Percentiles rank a stretch among this genome's conserved stretches.
These are phyloP conservation scores for Sanghuangporus weigelae DNA, from an alignment of 1,284 basidiomycete species.

Conservation along the genomic window DNA sequence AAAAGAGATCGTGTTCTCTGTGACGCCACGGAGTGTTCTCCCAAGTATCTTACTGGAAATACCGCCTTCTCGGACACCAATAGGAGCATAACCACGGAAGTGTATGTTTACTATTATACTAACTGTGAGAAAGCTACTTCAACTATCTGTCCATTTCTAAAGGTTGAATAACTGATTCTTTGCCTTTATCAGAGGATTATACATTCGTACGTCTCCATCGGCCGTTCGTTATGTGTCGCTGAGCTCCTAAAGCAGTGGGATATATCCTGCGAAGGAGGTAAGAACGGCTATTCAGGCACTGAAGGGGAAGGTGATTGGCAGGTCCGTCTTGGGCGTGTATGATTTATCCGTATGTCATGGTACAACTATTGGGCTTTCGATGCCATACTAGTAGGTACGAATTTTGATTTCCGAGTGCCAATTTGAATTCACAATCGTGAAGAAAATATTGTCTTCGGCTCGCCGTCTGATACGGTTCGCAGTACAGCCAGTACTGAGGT, in stretches of 20 bases:
- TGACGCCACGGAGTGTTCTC: too few relatives aligned
- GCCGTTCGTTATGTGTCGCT: constrained; percentile 34
- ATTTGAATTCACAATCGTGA: constrained; percentile 22
- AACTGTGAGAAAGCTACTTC: too few relatives aligned
- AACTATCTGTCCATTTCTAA: too few relatives aligned
- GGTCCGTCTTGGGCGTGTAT: constrained; percentile 56
- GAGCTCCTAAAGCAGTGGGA: constrained; percentile 76
- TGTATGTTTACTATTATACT: too few relatives aligned
- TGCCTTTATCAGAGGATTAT: too few relatives aligned
- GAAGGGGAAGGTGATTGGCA: constrained; percentile 67
- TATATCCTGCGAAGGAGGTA: constrained; percentile 51
- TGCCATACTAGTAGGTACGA: constrained; percentile 60
- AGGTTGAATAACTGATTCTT: too few relatives aligned
- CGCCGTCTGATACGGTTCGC: constrained; percentile 85
- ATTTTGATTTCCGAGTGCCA: not conserved
- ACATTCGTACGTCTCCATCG: too few relatives aligned
- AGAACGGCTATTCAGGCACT: constrained; percentile 47
- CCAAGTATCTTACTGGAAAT: too few relatives aligned
- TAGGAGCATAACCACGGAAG: too few relatives aligned
- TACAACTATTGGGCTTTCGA: constrained; percentile 85
- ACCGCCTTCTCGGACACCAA: too few relatives aligned
- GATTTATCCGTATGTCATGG: constrained; percentile 72
- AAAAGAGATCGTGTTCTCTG: too few relatives aligned
- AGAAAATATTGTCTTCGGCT: constrained; percentile 80
- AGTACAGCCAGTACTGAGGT: too few relatives aligned